These are phyloP conservation scores for Lactarius sanguifluus DNA, from an alignment of 768 basidiomycete genomes.

Conservation along the genomic window DNA sequence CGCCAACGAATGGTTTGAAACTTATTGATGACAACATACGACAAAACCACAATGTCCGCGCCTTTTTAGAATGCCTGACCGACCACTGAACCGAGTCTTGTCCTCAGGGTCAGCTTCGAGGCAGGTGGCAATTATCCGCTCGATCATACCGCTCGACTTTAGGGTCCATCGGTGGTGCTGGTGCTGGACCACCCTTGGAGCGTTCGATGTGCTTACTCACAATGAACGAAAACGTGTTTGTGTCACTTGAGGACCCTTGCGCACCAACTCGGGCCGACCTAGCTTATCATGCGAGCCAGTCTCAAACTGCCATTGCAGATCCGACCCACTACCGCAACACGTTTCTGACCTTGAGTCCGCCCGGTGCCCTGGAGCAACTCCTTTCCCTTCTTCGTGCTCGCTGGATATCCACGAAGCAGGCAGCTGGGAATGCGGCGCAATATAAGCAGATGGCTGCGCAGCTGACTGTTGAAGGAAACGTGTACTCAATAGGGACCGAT, in stretches of 20 bases:
- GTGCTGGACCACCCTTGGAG: conserved; percentile 53
- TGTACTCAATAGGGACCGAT: conserved; percentile 77
- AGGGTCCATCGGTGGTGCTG: conserved; percentile 50
- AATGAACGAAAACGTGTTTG: conserved; percentile 80
- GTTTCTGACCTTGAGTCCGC: conserved; percentile 72
- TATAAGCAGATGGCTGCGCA: conserved; percentile 57
- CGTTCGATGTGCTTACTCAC: conserved; percentile 74
- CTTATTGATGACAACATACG: conserved; percentile 67
- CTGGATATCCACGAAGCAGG: conserved; percentile 62
- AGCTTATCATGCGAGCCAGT: conserved; percentile 39
- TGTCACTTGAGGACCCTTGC: conserved; percentile 71
- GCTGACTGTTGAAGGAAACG: conserved; percentile 66
- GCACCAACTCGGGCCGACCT: conserved; percentile 70
- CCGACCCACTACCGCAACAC: conserved; percentile 70
- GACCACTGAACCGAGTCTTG: conserved; percentile 27
- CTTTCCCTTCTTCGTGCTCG: conserved; percentile 70
- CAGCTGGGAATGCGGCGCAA: conserved; percentile 40
- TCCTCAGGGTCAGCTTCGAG: conserved; percentile 54
- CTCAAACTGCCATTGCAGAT: conserved; percentile 29
- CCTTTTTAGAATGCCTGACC: conserved; percentile 21
- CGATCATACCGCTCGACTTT: conserved; percentile 76
- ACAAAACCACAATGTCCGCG: conserved; percentile 64
- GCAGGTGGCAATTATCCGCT: conserved; percentile 69
- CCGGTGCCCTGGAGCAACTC: conserved; percentile 72
- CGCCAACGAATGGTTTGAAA: conserved; percentile 69